phyloP scores from a whole-genome alignment of 73 alveolate species.

The Paramecium bursaria region DNA sequence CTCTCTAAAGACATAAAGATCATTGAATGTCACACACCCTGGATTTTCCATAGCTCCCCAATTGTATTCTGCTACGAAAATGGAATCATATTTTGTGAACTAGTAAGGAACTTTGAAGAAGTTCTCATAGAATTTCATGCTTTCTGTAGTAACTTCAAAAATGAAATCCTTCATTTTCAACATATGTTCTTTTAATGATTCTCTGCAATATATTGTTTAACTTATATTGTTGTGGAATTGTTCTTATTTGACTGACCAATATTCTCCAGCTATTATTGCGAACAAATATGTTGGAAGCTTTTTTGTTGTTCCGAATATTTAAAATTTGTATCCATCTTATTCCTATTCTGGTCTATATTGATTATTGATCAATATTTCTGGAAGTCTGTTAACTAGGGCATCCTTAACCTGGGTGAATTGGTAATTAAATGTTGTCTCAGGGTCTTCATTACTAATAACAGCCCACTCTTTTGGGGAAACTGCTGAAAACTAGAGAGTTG shows the following conservation, averaged over 20 bases:
- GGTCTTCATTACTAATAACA: conserved; percentile 88
- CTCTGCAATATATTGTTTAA: conserved; percentile 71
- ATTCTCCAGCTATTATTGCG: conserved; percentile 72
- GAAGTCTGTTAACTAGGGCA: conserved; percentile 46
- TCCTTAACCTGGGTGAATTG: neutral
- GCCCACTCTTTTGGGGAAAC: conserved; percentile 94
- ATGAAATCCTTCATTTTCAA: conserved; percentile 76
- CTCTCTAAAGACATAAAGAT: conserved; percentile 85
- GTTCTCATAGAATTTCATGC: conserved; percentile 92
- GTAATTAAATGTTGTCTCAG: neutral
- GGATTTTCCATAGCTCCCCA: conserved; percentile 99
- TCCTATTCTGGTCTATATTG: conserved; percentile 64
- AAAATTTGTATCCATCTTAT: conserved; percentile 32
- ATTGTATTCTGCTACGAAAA: conserved; percentile 94
- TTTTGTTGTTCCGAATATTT: conserved; percentile 37
- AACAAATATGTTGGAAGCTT: conserved; percentile 61
- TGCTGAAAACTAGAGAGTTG: conserved; percentile 82
- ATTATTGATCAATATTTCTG: conserved; percentile 56
- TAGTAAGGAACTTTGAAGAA: conserved; percentile 92
- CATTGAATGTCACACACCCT: conserved; percentile 86
- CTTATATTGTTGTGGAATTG: neutral
- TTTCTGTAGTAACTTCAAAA: conserved; percentile 83
- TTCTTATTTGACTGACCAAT: neutral
- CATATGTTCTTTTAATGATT: conserved; percentile 74
- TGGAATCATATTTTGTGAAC: conserved; percentile 93